These are phyloP conservation scores for Dimocarpus longan DNA, from an alignment of 345 rosid genomes.

Conservation along the genomic window DNA sequence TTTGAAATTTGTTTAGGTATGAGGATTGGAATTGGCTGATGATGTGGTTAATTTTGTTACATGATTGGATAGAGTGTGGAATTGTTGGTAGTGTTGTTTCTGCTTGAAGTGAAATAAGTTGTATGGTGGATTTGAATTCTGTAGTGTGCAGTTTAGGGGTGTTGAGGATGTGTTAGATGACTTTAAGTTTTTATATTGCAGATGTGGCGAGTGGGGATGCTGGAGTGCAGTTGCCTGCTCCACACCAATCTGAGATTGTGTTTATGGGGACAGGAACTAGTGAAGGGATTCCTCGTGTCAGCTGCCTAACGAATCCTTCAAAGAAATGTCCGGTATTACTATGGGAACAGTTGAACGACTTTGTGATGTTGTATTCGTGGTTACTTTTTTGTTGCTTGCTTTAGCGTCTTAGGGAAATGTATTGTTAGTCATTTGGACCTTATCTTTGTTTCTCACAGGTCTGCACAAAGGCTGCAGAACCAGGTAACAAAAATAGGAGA, in stretches of 20 bases:
- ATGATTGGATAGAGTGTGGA: neutral
- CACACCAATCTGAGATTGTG: slow-evolving; percentile 65
- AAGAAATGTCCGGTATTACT: slow-evolving; percentile 74
- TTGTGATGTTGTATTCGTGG: neutral
- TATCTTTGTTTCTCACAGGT: slow-evolving; percentile 48
- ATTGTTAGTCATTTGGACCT: slow-evolving; percentile 15
- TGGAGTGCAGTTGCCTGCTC: slow-evolving; percentile 26
- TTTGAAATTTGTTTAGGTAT: neutral
- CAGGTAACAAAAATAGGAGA: slow-evolving; percentile 77
- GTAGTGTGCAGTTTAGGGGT: slow-evolving; percentile 1
- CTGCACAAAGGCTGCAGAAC: slow-evolving; percentile 74
- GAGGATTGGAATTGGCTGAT: neutral
- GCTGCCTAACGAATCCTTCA: slow-evolving; percentile 82
- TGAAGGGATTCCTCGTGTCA: slow-evolving; percentile 93
- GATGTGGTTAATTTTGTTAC: slow-evolving; percentile 5
- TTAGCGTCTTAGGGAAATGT: neutral
- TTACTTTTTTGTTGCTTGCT: slow-evolving; percentile 12
- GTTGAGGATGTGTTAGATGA: slow-evolving; percentile 12
- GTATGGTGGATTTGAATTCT: neutral
- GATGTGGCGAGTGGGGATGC: slow-evolving; percentile 41
- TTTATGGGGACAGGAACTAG: slow-evolving; percentile 94
- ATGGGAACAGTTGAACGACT: neutral
- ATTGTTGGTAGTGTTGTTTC: neutral
- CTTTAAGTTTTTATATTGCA: slow-evolving; percentile 25
- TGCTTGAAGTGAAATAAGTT: slow-evolving; percentile 5